Evolutionary conservation across 495 filamentous ascomycete species (phyloP), one percentile per base, ranked within the genome.

Genomic region (Penicillium odoratum): DNA sequence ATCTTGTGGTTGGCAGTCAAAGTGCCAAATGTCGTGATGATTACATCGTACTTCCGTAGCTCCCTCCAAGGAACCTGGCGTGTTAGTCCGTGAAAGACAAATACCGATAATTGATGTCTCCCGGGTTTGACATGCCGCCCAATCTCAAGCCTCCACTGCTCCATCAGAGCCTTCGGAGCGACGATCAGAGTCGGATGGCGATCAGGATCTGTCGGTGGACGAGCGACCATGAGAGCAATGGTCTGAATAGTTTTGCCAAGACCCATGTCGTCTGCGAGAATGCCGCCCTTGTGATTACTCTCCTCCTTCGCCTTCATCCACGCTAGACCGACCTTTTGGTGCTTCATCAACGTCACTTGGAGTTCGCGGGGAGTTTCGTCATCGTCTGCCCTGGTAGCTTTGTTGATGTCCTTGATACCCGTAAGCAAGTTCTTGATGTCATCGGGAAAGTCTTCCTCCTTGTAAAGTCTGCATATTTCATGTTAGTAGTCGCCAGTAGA

Each of bases 161-260:
- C 87, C 69, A 97, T 81, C 26, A 98, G 74, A 2, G 92, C 87
- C 28, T 97, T 88, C 0, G 94, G 94, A 7, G 88, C 89, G 45
- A 98, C 79, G 48, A 98, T 92, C 43, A 98, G 75, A 8, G 88
- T 94, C 2, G 94, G 93, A 75, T 93, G 90, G 54, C 82, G 78
- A 8, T 74, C 64, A n/a, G 73, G 74, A 64, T 92, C 82, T 1
- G 71, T 63, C 0, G 91, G 87, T 13, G 81, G 85, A 28, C 85
- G 79, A n/a, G 85, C 81, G 1, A 93, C 79, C 59, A 98, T 89
- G 33, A 98, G 80, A 3, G 94, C 86, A 25, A 98, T 78, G 15
- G 91, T 85, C 60, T 93, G 89, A 48, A 98, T 88, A 2, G 94
- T 98, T 75, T 98, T 98, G 21, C 94, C 94, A 9, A 98, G 79